Base-by-base conservation (phyloP, 139 green algal species). In the Coccomyxa sp. region DNA sequence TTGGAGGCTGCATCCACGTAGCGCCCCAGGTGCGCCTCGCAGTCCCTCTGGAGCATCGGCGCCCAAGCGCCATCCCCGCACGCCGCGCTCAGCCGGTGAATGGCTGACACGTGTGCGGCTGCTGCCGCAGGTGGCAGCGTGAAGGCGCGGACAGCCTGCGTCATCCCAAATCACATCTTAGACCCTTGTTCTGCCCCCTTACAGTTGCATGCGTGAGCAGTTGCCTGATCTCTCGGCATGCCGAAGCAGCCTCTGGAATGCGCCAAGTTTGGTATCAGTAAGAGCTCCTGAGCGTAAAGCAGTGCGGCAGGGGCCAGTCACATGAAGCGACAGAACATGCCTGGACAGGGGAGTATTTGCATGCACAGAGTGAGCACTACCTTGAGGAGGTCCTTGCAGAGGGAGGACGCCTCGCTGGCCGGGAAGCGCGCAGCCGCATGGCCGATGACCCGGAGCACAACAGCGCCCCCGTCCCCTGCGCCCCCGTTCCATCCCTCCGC, bases 391-490 rank as follows among this genome's bases (percentile, higher is more conserved):
- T 90, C 77, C 8, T 70, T 76, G 12, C 83, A 81, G 41, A 96
- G 88, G 36, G 78, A 39, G 0, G 74, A 37, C 6, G 90, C 91
- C 37, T 94, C 79, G 5, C 76, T 80, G 1, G 72, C 37, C 4
- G 88, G 88, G 82, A 94, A 96, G n/a, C 73, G 38, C 1, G 64
- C 75, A 7, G 92, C 90, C 0, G 86, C 79, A n/a, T 88, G 74
- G 18, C 85, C 87, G 54, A 96, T 91, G 39, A 92, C 86, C 72
- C 83, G 82, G 73, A 96, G 85, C 82, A n/a, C n/a, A 95, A 75
- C 79, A 80, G 70, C 1, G 84, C 76, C 76, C 74, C 85, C 77
- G 74, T 86, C 81, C 27, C 64, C 31, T 10, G 70, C 50, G 39
- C 58, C 35, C 6, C 41, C 33, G 18, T 22, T 58, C n/a, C 58